Evolutionary conservation across 495 filamentous ascomycete species (phyloP), one percentile per base, ranked within the genome.

Genomic region (Aspergillus taichungensis): DNA sequence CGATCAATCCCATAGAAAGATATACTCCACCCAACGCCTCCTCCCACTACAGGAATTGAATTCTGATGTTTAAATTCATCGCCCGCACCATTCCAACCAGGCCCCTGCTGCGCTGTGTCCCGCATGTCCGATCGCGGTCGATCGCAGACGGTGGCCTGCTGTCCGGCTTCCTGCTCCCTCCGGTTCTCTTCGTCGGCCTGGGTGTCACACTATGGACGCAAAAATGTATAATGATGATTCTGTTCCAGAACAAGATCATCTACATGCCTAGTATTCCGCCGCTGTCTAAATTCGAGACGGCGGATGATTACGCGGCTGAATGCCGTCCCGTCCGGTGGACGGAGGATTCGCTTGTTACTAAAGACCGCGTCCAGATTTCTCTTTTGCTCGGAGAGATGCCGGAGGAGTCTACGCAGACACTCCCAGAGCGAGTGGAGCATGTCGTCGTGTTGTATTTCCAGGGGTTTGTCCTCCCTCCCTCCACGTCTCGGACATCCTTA

Each of bases 201-300:
- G 60, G 86, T 2, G 46, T 87, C 7, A 66, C 72, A 5, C 70
- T 89, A 8, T 90, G 84, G 82, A 72, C 73, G 0, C 89, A 83
- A 75, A 90, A 92, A 66, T 89, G 84, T 51, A 57, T 82, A 43
- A 86, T 88, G 83, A 78, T 90, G 64, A 71, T 91, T 13, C 51
- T 83, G 5, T 82, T 91, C 56, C 87, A 89, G 61, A 86, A 90
- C 55, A 86, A 87, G 48, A 87, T 92, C 46, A 80, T 91, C 38
- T 90, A 90, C 62, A 86, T 88, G 64, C 82, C 86, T 0, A 79
- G 78, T 30, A 50, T 88, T 6, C 84, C 84, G 8, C 83, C 84
- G 1, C 71, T 75, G 6, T 62, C 73, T 1, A 52, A 69, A 13
- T 67, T 63, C 1, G 71, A 74, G 24, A 78, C 55, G 36, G 82